These are phyloP conservation scores for Ilex asprella DNA, from an alignment of 257 asterid genomes.

Conservation along the genomic window DNA sequence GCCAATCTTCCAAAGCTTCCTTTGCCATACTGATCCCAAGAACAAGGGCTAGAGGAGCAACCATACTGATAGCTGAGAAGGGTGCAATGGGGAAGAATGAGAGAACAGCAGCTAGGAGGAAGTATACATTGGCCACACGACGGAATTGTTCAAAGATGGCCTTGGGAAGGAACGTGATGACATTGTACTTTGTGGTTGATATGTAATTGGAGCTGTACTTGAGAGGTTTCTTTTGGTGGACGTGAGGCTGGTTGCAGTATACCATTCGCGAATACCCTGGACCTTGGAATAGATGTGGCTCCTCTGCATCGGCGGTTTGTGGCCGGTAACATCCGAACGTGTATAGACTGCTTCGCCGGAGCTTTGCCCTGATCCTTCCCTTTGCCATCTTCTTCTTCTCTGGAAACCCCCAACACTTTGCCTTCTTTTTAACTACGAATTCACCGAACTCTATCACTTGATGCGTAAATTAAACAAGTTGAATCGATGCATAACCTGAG, in stretches of 20 bases:
- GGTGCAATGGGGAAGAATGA: conserved; percentile 85
- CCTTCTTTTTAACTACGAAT: too few species aligned
- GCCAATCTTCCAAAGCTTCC: conserved; percentile 93
- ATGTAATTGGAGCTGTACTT: conserved; percentile 67
- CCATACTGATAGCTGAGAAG: conserved; percentile 71
- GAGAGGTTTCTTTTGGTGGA: conserved; percentile 61
- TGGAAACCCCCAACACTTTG: conserved; percentile 20
- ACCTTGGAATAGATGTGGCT: conserved; percentile 44
- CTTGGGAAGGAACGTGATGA: conserved; percentile 80
- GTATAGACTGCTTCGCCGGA: conserved; percentile 72
- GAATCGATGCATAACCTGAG: conserved; percentile 14
- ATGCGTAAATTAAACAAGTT: conserved; percentile 32
- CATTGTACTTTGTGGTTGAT: conserved; percentile 91
- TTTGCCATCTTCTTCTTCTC: conserved; percentile 40
- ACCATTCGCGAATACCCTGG: conserved; percentile 81
- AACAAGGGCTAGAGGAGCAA: conserved; percentile 84
- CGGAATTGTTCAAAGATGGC: conserved; percentile 89
- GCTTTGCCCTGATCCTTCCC: conserved; percentile 68
- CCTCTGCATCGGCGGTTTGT: conserved; percentile 36
- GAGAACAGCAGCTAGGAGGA: conserved; percentile 77
- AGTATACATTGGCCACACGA: conserved; percentile 93
- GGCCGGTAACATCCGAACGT: conserved; percentile 73
- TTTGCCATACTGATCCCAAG: conserved; percentile 99
- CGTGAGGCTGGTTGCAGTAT: conserved; percentile 68
- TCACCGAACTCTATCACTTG: neutral